Evolutionary conservation across 495 filamentous ascomycete genomes (phyloP).

Genomic region (Penicillium daleae): DNA sequence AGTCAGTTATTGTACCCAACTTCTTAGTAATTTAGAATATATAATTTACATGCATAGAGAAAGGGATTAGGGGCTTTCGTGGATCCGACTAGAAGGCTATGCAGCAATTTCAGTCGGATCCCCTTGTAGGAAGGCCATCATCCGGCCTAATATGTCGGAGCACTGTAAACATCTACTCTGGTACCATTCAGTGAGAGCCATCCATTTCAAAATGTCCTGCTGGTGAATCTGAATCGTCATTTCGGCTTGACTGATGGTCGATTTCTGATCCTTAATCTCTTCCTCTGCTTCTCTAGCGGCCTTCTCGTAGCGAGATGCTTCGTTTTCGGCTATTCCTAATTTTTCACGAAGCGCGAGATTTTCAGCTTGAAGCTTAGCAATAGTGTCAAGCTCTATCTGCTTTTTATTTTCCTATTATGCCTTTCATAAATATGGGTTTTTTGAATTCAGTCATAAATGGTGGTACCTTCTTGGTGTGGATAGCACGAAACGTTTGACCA

Average conservation of each 20-base stretch:
- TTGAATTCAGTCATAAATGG: neutral
- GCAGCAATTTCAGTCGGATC: neutral
- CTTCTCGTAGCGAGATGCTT: neutral
- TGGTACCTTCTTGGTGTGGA: neutral
- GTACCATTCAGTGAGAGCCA: neutral
- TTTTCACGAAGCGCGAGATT: neutral
- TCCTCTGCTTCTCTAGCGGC: neutral
- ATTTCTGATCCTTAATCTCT: neutral
- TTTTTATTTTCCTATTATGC: neutral
- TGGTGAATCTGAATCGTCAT: neutral
- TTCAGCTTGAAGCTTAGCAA: neutral
- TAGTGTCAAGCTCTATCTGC: neutral
- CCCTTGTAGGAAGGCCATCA: neutral
- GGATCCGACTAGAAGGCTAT: neutral
- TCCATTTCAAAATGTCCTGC: neutral
- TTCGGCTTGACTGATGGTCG: neutral
- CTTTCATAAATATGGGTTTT: too few species aligned
- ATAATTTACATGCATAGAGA: neutral
- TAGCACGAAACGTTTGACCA: neutral
- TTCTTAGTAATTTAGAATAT: too few species aligned
- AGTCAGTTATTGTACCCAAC: too few species aligned
- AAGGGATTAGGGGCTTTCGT: too few species aligned
- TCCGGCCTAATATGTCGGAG: neutral
- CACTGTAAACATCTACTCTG: neutral
- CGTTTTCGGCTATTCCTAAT: neutral